Conservation (phyloP, 2,329 filamentous ascomycete species). For the Pseudocercospora macadamiae region DNA sequence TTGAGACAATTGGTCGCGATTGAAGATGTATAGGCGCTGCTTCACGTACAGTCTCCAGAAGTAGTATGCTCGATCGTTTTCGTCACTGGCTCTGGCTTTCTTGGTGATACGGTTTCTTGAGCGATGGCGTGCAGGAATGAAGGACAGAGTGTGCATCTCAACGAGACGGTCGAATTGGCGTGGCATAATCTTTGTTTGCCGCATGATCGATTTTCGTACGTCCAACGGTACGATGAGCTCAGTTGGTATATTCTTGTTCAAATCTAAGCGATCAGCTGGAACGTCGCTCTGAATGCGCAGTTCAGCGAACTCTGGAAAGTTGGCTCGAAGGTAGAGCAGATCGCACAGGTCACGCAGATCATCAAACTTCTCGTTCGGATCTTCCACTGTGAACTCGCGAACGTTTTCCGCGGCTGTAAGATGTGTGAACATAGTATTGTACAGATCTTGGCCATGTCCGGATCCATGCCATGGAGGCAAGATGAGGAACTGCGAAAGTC, state of each 20-base stretch:
- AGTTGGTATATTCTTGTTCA: slow-evolving; percentile 53
- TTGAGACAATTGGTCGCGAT: slow-evolving; percentile 70
- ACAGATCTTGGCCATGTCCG: slow-evolving; percentile 79
- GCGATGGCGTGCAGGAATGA: slow-evolving; percentile 55
- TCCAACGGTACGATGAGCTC: slow-evolving; percentile 61
- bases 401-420: slow-evolving; percentile 65
- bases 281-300: slow-evolving; percentile 56
- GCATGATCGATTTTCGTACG: slow-evolving; percentile 60
- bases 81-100: slow-evolving; percentile 53
- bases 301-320: slow-evolving; percentile 37
- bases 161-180: slow-evolving; percentile 76
- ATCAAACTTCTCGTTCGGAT: slow-evolving; percentile 86
- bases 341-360: slow-evolving; percentile 77
- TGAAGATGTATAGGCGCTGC: slow-evolving; percentile 74
- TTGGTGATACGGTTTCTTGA: slow-evolving; percentile 50
- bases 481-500: slow-evolving; percentile 92
- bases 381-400: slow-evolving; percentile 87
- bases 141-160: slow-evolving; percentile 72
- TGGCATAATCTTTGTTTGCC: slow-evolving; percentile 69
- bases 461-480: slow-evolving; percentile 82
- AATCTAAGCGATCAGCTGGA: slow-evolving; percentile 54
- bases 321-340: slow-evolving; percentile 63
- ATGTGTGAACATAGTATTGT: slow-evolving; percentile 76
- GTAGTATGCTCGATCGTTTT: slow-evolving; percentile 65
- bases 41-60: slow-evolving; percentile 79